A percentile compares a stretch with the other conserved stretches of the same genome.
Conservation (phyloP, 2,329 filamentous ascomycete genomes). For the Leptoxyphium fumago region DNA sequence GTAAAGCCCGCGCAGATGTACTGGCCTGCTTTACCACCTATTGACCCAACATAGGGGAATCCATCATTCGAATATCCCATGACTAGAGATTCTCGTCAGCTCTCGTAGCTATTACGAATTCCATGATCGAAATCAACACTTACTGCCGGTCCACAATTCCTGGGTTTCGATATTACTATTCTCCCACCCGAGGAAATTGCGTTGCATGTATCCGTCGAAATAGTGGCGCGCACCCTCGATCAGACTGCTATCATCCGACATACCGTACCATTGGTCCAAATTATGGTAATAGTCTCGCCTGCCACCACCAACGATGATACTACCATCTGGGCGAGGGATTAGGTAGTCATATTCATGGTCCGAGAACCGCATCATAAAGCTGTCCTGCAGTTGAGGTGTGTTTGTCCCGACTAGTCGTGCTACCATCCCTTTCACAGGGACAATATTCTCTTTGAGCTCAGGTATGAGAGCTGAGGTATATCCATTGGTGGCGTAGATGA, state of each 20-base stretch:
- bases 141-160: conserved; percentile 30
- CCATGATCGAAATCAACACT: conserved; percentile 4
- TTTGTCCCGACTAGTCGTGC: conserved; percentile 4
- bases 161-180: conserved; percentile 23
- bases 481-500: conserved; percentile 70
- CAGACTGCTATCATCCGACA: conserved; percentile 30
- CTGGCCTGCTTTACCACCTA: conserved; percentile 31
- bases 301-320: conserved; percentile 32
- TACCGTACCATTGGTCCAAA: conserved; percentile 30
- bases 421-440: conserved; percentile 44
- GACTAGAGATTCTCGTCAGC: conserved; percentile 25
- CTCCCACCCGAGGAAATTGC: conserved; percentile 36
- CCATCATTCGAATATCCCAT: conserved; percentile 62
- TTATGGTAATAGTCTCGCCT: conserved; percentile 21
- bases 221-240: conserved; percentile 30
- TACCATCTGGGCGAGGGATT: conserved; percentile 31
- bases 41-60: conserved; percentile 54
- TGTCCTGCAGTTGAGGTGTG: conserved; percentile 13
- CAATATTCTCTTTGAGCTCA: conserved; percentile 52
- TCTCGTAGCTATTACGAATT: too few relatives aligned
- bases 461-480: conserved; percentile 69
- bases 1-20: conserved; percentile 29
- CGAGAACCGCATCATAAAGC: conserved; percentile 14
- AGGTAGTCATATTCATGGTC: conserved; percentile 22
- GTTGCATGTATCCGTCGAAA: conserved; percentile 36